Conservation (phyloP, 2,329 filamentous ascomycete species). For the Penicillium italicum region DNA sequence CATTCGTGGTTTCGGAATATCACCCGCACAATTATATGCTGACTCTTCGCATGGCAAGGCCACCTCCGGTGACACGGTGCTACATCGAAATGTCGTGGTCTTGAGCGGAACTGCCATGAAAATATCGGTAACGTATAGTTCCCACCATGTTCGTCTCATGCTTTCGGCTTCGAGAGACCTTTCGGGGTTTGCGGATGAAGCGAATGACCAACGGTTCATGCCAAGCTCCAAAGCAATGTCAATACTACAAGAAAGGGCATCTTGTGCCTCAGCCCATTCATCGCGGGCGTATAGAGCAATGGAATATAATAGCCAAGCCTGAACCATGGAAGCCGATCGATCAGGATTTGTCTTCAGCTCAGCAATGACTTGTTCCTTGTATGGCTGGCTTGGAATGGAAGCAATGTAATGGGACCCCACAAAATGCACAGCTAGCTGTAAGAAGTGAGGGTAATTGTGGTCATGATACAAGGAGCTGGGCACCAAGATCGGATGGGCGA, state of each 20-base stretch:
- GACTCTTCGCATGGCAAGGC: conserved; percentile 74
- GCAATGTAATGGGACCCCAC: conserved; percentile 52
- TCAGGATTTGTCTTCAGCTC: conserved; percentile 24
- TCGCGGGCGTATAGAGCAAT: conserved; percentile 35
- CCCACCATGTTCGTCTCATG: conserved; percentile 87
- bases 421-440: conserved; percentile 51
- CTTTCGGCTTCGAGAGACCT: conserved; percentile 69
- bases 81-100: conserved; percentile 56
- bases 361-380: conserved; percentile 27
- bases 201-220: conserved; percentile 66
- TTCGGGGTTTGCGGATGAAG: conserved; percentile 39
- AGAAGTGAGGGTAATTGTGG: conserved; percentile 43
- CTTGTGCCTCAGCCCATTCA: conserved; percentile 33
- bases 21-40: conserved; percentile 49
- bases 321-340: conserved; percentile 35
- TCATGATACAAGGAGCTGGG: conserved; percentile 42
- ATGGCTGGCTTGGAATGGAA: conserved; percentile 21
- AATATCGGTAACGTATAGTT: conserved; percentile 69
- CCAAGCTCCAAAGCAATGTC: conserved; percentile 69
- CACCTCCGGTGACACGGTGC: conserved; percentile 65
- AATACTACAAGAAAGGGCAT: conserved; percentile 59
- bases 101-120: conserved; percentile 67
- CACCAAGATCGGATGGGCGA: conserved; percentile 53
- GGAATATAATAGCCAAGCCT: conserved; percentile 37
- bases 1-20: conserved; percentile 56